Percentiles rank a stretch among this genome's conserved stretches.
phyloP scores from a whole-genome alignment of 345 rosid species.

The Eucalyptus cloeziana region DNA sequence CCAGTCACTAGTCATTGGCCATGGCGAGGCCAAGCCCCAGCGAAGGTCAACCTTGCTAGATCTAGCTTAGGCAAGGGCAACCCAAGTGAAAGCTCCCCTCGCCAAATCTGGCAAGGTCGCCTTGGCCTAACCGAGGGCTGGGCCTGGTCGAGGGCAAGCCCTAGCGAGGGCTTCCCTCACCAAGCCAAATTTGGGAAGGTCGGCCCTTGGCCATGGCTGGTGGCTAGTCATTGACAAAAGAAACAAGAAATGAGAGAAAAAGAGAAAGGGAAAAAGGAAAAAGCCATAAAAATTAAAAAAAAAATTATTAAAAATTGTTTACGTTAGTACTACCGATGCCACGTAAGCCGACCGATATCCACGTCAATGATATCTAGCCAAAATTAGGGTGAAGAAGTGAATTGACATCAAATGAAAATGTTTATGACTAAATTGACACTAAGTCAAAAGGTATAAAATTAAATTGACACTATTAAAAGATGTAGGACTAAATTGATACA shows the following conservation, averaged over 20 bases:
- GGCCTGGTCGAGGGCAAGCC: rapidly evolving
- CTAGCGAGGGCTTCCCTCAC: rapidly evolving
- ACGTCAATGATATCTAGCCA: rapidly evolving
- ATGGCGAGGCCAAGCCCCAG: background rate
- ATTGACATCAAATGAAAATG: rapidly evolving
- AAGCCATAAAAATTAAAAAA: rapidly evolving
- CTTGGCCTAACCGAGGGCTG: rapidly evolving
- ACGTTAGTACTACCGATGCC: rapidly evolving
- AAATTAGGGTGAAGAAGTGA: rapidly evolving
- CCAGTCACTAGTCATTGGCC: rapidly evolving
- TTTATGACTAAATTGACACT: rapidly evolving
- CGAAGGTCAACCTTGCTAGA: rapidly evolving
- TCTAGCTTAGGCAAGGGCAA: rapidly evolving
- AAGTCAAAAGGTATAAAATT: rapidly evolving
- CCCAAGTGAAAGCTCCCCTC: rapidly evolving
- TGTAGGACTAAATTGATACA: rapidly evolving
- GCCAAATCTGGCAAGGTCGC: rapidly evolving
- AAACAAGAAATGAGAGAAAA: rapidly evolving
- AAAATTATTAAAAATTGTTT: rapidly evolving
- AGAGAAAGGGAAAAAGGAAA: too few relatives aligned
- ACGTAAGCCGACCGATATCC: rapidly evolving
- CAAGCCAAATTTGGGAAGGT: background rate
- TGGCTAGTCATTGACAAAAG: rapidly evolving
- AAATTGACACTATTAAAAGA: rapidly evolving
- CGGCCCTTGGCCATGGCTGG: rapidly evolving